Evolutionary conservation across 75 land plant species (phyloP).

Genomic region (Sequoiadendron giganteum): DNA sequence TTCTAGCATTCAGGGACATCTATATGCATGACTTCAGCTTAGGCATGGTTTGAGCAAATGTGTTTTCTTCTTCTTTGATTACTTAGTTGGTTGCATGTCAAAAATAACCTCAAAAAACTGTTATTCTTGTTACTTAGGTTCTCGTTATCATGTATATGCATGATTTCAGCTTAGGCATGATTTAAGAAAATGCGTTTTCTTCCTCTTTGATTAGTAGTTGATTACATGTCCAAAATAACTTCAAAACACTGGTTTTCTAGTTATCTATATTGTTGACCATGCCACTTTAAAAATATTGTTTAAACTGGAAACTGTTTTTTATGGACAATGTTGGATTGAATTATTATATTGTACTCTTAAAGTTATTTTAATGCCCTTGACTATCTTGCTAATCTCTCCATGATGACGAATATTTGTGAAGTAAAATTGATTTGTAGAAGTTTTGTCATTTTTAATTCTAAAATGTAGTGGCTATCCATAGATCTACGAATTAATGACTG

Average conservation of each 20-base stretch:
- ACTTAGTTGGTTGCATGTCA: neutral
- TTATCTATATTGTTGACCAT: neutral
- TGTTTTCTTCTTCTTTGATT: neutral
- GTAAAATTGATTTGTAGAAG: slow-evolving; percentile 5
- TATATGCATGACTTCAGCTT: neutral
- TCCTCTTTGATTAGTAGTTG: neutral
- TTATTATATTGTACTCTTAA: neutral
- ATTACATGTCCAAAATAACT: neutral
- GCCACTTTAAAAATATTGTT: neutral
- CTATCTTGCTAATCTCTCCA: neutral
- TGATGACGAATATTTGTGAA: neutral
- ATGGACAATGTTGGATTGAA: neutral
- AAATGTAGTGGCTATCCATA: neutral
- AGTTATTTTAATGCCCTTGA: no score
- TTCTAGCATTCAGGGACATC: neutral
- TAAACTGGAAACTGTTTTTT: neutral
- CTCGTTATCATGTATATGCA: no score
- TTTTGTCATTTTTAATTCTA: neutral
- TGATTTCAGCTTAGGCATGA: neutral
- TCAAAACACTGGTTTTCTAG: neutral
- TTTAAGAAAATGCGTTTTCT: neutral
- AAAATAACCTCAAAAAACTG: neutral
- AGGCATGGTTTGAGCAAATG: neutral
- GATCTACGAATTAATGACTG: neutral
- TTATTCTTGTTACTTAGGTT: neutral